Evolutionary conservation across 2,329 filamentous ascomycete genomes (phyloP).

Genomic region (Paramyrothecium roridum): DNA sequence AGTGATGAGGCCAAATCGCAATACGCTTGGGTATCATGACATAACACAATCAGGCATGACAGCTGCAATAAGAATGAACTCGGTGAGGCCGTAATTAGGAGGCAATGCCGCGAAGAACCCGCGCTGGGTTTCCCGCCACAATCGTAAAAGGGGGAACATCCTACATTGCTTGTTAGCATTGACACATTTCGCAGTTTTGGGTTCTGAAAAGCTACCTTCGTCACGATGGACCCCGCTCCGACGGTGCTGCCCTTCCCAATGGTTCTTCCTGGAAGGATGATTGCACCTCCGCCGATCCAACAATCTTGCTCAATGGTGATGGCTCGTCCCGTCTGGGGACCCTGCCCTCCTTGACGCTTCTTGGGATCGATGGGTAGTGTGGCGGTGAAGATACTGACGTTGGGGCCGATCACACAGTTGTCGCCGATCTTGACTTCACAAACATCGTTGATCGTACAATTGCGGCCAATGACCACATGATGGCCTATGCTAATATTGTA

Average conservation of each 20-base stretch:
- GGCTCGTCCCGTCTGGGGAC: slow-evolving; percentile 64
- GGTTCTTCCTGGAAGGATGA: slow-evolving; percentile 73
- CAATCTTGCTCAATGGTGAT: slow-evolving; percentile 84
- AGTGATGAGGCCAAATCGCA: slow-evolving; percentile 5
- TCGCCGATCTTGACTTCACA: slow-evolving; percentile 78
- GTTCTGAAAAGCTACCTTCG: slow-evolving; percentile 51
- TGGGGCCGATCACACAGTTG: slow-evolving; percentile 73
- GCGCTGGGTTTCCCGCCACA: slow-evolving; percentile 67
- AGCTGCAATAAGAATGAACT: slow-evolving; percentile 5
- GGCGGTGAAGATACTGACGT: slow-evolving; percentile 81
- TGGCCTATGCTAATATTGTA: slow-evolving; percentile 91
- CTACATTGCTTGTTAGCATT: slow-evolving; percentile 17
- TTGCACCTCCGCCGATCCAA: slow-evolving; percentile 75
- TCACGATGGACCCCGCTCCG: slow-evolving; percentile 82
- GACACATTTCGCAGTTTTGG: background rate
- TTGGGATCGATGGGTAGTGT: slow-evolving; percentile 71
- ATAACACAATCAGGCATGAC: slow-evolving; percentile 15
- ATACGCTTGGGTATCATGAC: slow-evolving; percentile 28
- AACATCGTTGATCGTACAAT: slow-evolving; percentile 86
- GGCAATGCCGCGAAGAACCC: slow-evolving; percentile 42
- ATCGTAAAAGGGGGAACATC: slow-evolving; percentile 67
- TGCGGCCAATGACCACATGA: slow-evolving; percentile 77
- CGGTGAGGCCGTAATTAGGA: slow-evolving; percentile 16
- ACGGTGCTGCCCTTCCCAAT: slow-evolving; percentile 78
- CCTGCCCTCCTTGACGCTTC: slow-evolving; percentile 69